These are phyloP conservation scores for Anthostomella pinea DNA, from an alignment of 2,329 filamentous ascomycete species.

Conservation along the genomic window DNA sequence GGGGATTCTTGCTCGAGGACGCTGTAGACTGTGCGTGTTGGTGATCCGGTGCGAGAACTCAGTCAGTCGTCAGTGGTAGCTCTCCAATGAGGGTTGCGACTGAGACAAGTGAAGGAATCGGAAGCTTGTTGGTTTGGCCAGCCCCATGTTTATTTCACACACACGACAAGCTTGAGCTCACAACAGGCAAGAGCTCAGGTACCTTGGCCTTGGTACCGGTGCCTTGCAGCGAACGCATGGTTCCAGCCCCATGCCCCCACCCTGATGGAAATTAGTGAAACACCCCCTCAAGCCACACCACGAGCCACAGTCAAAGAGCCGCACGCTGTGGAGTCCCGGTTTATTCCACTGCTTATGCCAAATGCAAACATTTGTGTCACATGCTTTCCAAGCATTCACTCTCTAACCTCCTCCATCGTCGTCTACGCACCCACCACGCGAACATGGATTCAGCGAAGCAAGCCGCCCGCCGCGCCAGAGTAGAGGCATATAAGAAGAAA, in stretches of 20 bases:
- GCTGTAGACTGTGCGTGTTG: no score
- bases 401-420: no score
- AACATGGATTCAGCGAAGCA: slow-evolving; percentile 73
- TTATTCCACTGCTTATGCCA: no score
- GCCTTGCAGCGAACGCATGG: background rate
- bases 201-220: background rate
- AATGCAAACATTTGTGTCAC: slow-evolving; percentile 25
- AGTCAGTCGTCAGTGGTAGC: no score
- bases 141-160: slow-evolving; percentile 22
- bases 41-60: no score
- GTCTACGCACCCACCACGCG: slow-evolving; percentile 44
- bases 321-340: no score
- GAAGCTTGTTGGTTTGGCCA: slow-evolving; percentile 5
- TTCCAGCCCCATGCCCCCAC: background rate
- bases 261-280: slow-evolving; percentile 16
- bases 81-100: no score
- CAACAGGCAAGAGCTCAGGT: slow-evolving; percentile 4
- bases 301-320: no score
- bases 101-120: no score
- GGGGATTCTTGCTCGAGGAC: slow-evolving; percentile 11
- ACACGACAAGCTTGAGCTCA: slow-evolving; percentile 8
- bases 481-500: slow-evolving; percentile 91
- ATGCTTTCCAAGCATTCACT: slow-evolving; percentile 57
- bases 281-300: no score
- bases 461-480: slow-evolving; percentile 73